Evolutionary conservation across 257 asterid species (phyloP).

Genomic region (Penstemon newberryi): DNA sequence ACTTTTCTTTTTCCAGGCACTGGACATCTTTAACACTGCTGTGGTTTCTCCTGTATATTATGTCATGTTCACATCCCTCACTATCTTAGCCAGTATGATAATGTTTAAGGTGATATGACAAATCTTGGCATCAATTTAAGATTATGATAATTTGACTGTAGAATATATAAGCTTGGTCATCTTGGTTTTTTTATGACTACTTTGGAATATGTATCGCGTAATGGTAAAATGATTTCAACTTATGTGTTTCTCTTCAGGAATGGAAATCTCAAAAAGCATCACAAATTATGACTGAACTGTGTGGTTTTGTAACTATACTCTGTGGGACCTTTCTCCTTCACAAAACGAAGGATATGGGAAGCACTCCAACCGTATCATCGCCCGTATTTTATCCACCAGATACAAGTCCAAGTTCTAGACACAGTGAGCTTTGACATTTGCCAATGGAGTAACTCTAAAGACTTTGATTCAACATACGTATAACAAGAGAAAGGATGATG

Average conservation of each 20-base stretch:
- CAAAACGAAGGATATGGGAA: conserved; percentile 85
- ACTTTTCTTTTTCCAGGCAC: conserved; percentile 52
- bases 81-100: conserved; percentile 69
- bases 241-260: conserved; percentile 43
- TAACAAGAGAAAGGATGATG: too few relatives aligned
- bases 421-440: conserved; percentile 24
- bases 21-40: conserved; percentile 72
- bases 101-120: conserved; percentile 67
- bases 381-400: conserved; percentile 33
- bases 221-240: too few relatives aligned
- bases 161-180: neutral
- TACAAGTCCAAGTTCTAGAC: conserved; percentile 28
- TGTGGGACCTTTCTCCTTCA: conserved; percentile 83
- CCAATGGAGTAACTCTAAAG: too few relatives aligned
- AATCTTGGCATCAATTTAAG: neutral
- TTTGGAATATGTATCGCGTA: too few relatives aligned
- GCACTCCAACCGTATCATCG: conserved; percentile 23
- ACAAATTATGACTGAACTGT: conserved; percentile 60
- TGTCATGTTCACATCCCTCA: conserved; percentile 77
- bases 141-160: neutral
- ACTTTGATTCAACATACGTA: too few relatives aligned
- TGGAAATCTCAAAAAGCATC: conserved; percentile 59
- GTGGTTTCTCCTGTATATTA: conserved; percentile 88
- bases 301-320: conserved; percentile 79
- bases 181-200: neutral